These are phyloP conservation scores for Hordeum marinum DNA, from an alignment of 176 grass and related monocot genomes.

Conservation along the genomic window DNA sequence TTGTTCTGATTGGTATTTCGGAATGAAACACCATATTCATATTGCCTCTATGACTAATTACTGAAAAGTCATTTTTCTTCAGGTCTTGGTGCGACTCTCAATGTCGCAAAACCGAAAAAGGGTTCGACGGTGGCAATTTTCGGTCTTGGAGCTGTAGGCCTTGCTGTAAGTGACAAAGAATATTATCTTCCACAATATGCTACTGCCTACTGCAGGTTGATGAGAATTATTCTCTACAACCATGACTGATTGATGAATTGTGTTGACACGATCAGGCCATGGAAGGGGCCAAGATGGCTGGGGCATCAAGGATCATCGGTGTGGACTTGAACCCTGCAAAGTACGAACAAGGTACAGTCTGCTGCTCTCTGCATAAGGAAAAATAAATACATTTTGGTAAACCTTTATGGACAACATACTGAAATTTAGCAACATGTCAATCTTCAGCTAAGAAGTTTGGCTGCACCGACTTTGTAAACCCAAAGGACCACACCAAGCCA, in stretches of 20 bases:
- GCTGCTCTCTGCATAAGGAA: neutral
- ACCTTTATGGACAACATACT: neutral
- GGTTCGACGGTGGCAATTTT: constrained; percentile 80
- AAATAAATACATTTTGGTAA: too few species aligned
- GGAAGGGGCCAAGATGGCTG: constrained; percentile 76
- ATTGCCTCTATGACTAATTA: neutral
- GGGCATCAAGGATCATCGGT: constrained; percentile 75
- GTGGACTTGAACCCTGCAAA: constrained; percentile 64
- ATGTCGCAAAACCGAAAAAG: constrained; percentile 78
- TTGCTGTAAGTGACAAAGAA: constrained; percentile 50
- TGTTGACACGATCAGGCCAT: constrained; percentile 41
- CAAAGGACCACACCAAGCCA: constrained; percentile 59
- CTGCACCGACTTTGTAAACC: constrained; percentile 77
- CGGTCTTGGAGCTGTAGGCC: constrained; percentile 81
- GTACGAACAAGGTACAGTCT: constrained; percentile 60
- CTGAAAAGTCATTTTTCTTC: neutral
- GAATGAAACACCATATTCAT: neutral
- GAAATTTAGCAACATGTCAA: neutral
- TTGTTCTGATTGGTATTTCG: neutral
- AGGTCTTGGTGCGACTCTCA: constrained; percentile 84
- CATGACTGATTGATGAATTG: neutral
- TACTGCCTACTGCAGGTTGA: neutral
- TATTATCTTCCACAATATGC: neutral
- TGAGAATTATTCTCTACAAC: neutral
- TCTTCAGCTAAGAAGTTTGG: constrained; percentile 85